Conservation (phyloP, 306 rosid species). For the Vachellia pachyceras region DNA sequence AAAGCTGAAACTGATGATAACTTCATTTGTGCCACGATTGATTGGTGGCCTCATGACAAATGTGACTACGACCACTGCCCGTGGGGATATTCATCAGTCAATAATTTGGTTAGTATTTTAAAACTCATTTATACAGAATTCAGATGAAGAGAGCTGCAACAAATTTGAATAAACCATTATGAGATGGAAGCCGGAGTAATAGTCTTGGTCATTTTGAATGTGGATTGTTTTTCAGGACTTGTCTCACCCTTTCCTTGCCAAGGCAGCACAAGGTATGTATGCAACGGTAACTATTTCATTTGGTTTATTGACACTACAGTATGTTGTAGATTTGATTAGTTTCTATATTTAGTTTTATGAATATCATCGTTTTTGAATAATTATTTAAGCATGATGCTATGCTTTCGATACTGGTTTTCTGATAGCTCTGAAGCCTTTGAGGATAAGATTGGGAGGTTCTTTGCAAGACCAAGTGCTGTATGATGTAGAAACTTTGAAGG, state of each 20-base stretch:
- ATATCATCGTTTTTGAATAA: slow-evolving; percentile 26
- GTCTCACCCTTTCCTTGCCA: slow-evolving; percentile 76
- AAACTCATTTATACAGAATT: slow-evolving; percentile 25
- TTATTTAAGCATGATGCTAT: slow-evolving; percentile 29
- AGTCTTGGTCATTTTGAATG: slow-evolving; percentile 35
- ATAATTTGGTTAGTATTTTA: slow-evolving; percentile 65
- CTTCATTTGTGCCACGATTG: slow-evolving; percentile 93
- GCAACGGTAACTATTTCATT: slow-evolving; percentile 8
- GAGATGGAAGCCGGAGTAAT: slow-evolving; percentile 10
- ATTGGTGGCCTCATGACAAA: slow-evolving; percentile 97
- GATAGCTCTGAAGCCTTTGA: slow-evolving; percentile 85
- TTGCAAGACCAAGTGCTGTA: slow-evolving; percentile 92
- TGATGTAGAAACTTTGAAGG: slow-evolving; percentile 65
- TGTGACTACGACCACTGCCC: slow-evolving; percentile 88
- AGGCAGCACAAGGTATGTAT: slow-evolving; percentile 79
- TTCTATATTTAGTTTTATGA: slow-evolving; percentile 15
- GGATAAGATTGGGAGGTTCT: slow-evolving; percentile 96
- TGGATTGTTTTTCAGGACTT: slow-evolving; percentile 75
- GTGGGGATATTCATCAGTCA: slow-evolving; percentile 77
- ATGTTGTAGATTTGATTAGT: slow-evolving; percentile 25
- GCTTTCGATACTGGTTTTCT: slow-evolving; percentile 45
- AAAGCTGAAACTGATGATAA: slow-evolving; percentile 71
- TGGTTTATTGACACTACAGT: slow-evolving; percentile 6
- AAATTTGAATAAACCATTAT: not conserved
- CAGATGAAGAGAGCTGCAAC: slow-evolving; percentile 18